Base-by-base conservation (phyloP, 805 yeast species). In the Candida odintsovae region DNA sequence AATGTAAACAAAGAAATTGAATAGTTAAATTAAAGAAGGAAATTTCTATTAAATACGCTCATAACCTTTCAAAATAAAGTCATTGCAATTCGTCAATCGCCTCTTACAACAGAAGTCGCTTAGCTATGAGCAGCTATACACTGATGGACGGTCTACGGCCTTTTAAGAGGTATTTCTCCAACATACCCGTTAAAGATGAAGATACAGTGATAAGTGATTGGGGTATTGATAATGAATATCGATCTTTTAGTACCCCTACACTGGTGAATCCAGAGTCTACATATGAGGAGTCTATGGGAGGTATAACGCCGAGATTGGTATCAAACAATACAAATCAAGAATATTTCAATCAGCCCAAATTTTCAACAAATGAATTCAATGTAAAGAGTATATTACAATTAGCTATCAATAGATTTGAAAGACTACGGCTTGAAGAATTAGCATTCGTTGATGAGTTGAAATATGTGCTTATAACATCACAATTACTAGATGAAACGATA, bases 391-490 rank as follows among this genome's bases (percentile, higher is more conserved):
- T 33, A 9, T 3, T 16, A 18, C 18, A 18, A 16, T 8, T 33
- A 6, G 36, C 20, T 7, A 33, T 18, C 11, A 18, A 5, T 33
- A 19, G 36, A 4, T 33, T 33, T 33, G 36, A 33, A 9, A 33
- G 11, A 33, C 36, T 33, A 33, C 36, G 36, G 20, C 36, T 33
- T 33, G 36, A 39, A 42, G 18, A 29, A 39, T 19, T 47, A 54
- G 46, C 58, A 39, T 78, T 77, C 52, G 51, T 67, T 23, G 83
- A 79, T 47, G 77, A 77, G 50, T 75, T 77, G 51, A 69, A 77
- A 40, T 79, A 77, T 55, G 58, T 67, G 4, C 57, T 78, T 2
- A 69, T 78, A 6, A 70, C 80, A 4, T 74, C 80, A 8, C 75
- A 71, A 45, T 59, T 78, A 18, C 56, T 78, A 29, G 73, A 72